Evolutionary conservation across 441 rosid species (phyloP), one percentile per base, ranked within the genome.

Genomic region (Gossypium schwendimanii): DNA sequence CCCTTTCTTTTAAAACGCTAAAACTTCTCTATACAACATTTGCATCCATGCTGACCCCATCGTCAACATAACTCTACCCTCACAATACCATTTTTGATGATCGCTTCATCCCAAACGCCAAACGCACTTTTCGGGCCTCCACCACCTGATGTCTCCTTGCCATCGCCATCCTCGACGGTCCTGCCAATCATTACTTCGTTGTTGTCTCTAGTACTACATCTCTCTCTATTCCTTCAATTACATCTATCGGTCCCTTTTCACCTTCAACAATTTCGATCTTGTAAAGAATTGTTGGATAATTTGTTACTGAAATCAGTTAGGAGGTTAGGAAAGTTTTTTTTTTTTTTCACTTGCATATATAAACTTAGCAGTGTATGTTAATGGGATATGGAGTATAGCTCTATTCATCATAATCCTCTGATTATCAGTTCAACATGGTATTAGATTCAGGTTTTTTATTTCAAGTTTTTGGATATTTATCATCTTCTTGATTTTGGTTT

Each of bases 91-190:
- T 89, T n/a, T 86, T 92, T 55, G 36, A 54, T 4, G 75, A 81
- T 69, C 81, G 82, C 0, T 86, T 89, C 82, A 92, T 92, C 61
- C 14, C 79, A 6, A 82, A 71, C 15, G 81, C 97, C 26, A 91
- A 88, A 70, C 91, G 84, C 28, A 92, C 98, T 21, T 83, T 74
- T 74, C 88, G 98, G 1, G 96, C 93, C 76, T 83, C 98, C 59
- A 97, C 98, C 80, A 88, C 93, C 33, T 86, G 97, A 71, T 92
- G 97, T 66, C 92, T 92, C 50, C 80, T 94, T 2, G 98, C 98
- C 63, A 85, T 84, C 39, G 98, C 98, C 12, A 70, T 94, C 72
- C 78, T 94, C 45, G 97, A 94, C 66, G 98, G 92, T 20, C 96
- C 96, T 0, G 86, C 94, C 15, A 92, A 94, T 63, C 80, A 87